Base-by-base conservation (phyloP, 2,329 filamentous ascomycete genomes). In the Botrytis sinoallii region DNA sequence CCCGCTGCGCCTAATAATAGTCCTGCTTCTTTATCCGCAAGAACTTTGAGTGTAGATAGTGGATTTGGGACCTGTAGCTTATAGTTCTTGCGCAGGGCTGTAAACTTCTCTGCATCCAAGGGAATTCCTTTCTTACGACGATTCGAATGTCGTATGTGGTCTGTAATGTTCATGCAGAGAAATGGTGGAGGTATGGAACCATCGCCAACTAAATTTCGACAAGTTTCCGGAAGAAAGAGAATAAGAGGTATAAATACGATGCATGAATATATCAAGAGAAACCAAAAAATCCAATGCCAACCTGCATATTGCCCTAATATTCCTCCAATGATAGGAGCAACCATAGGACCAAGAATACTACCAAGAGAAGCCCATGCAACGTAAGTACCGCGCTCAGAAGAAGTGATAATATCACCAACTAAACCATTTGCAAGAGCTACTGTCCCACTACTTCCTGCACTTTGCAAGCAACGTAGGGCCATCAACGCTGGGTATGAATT, bases 121-220 rank as follows among this genome's bases (percentile, higher is more conserved):
- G 32, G 42, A 14, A 77, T 65, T 29, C 74, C 75, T 35, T 65
- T 67, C 44, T 70, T 72, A 12, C 74, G 74, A 40, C 75, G 52
- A 46, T 75, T 74, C 38, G 67, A 65, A 60, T 78, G 71, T n/a
- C 74, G 73, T 10, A 78, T 60, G 38, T 69, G 85, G 81, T 77
- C 89, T 84, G 57, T 88, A 73, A 16, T 87, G 73, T 87, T 87
- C 80, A 83, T 84, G 78, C 89, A 90, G 84, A 87, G 87, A 6
- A 82, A 81, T 14, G 84, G 87, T 0, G 89, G 85, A 1, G 86
- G 86, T 16, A 90, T 83, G 0, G 87, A 88, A 22, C 77, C 77
- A 70, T 79, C 72, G 40, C 73, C 76, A 5, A 77, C 75, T 20
- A 79, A 68, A n/a, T 75, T 73, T 16, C 76, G 72, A 29, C 73